Evolutionary conservation across 2,329 filamentous ascomycete genomes (phyloP), one percentile per base, ranked within the genome.

Genomic region (Fusarium aywerte): DNA sequence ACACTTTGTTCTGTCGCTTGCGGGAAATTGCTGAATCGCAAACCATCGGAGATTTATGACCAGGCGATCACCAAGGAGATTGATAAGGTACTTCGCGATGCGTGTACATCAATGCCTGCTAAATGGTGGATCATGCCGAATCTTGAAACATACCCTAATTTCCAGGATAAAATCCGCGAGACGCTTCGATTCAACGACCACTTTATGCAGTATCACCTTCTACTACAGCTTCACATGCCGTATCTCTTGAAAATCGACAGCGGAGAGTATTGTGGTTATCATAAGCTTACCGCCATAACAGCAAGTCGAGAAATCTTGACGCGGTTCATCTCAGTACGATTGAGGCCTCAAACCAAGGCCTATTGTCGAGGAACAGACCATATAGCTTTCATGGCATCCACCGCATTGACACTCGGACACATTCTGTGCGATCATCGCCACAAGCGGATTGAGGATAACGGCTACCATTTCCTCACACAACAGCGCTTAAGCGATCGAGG

Each of bases 151-250:
- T 33, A 70, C 25, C 62, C 65, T 1, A 38, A 49, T 0, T 42
- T 67, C 18, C 21, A 69, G 68, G 45, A 69, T 53, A 56, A 58
- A 64, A 53, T 75, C 35, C 66, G 59, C 1, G 76, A 81, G 42
- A 76, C 70, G 7, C 50, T 74, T 4, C 72, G 42, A 0, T 66
- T 82, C 5, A 80, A 84, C 62, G 73, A 81, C 18, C 85, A 87
- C 48, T 77, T 87, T 40, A 77, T 80, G 35, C 82, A 87, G 60
- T 81, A 84, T 53, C 79, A 83, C 44, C 76, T 87, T 2, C 68
- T 86, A 3, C 77, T 84, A n/a, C 79, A 83, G 7, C 76, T 87
- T 0, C 85, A 88, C 58, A 75, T 87, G 5, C 85, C 85, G 0
- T 86, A 84, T 61, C 79, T 87, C 70, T 75, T 87, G 10, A 79